Evolutionary conservation across 1,139 yeast species (phyloP).

Genomic region (Magnusiomyces ingens): DNA sequence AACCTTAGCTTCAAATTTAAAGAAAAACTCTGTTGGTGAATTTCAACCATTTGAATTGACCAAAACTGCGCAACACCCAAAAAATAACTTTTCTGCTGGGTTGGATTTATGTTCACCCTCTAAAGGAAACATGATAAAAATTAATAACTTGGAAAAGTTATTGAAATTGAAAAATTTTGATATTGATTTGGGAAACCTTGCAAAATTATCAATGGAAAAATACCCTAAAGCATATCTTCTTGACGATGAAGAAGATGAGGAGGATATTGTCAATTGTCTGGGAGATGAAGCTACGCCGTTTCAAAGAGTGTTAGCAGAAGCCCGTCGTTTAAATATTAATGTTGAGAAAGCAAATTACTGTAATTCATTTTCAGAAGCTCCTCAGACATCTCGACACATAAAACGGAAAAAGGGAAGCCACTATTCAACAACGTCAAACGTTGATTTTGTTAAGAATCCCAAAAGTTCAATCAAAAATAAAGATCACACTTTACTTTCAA

Average conservation of each 20-base stretch:
- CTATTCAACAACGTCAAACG: conserved; percentile 7
- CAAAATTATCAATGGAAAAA: conserved; percentile 26
- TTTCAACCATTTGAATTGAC: no score
- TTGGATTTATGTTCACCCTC: conserved; percentile 1
- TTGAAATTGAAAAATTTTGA: conserved; percentile 15
- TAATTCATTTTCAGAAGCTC: conserved; percentile 13
- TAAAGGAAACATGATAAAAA: conserved; percentile 10
- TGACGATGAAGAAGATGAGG: conserved; percentile 31
- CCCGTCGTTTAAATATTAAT: conserved; percentile 24
- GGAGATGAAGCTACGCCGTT: conserved; percentile 23
- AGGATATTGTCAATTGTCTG: conserved; percentile 14
- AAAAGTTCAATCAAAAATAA: not conserved
- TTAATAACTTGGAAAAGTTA: conserved; percentile 17
- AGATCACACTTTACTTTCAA: not conserved
- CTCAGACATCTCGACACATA: conserved; percentile 3
- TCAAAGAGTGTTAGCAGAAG: conserved; percentile 26
- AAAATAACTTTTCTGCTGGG: not conserved
- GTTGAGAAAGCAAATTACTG: conserved; percentile 25
- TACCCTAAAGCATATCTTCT: conserved; percentile 30
- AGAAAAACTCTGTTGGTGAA: no score
- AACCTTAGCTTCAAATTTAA: no score
- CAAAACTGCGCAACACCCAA: not conserved
- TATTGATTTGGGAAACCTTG: conserved; percentile 25
- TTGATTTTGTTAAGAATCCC: not conserved
- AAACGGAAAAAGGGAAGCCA: conserved; percentile 5